phyloP scores from a whole-genome alignment of 306 rosid species.

The Medicago ruthenica region DNA sequence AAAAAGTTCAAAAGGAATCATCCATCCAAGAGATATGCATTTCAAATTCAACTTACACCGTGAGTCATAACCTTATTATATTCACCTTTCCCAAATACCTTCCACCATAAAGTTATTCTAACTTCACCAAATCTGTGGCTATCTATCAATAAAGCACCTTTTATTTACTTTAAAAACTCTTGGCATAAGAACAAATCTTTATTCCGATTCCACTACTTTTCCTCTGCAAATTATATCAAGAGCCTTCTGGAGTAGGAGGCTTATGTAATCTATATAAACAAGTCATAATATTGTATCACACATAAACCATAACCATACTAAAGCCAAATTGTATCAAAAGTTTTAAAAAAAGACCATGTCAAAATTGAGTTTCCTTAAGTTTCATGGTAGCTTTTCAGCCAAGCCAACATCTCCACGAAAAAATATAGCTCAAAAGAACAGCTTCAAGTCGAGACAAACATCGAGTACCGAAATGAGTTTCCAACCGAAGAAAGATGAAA shows the following conservation, averaged over 20 bases:
- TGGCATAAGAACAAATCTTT: slow-evolving; percentile 8
- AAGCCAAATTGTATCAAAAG: not conserved
- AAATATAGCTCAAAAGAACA: slow-evolving; percentile 36
- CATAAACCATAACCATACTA: not conserved
- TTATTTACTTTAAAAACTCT: slow-evolving; percentile 13
- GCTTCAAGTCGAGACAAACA: slow-evolving; percentile 44
- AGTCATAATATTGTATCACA: not conserved
- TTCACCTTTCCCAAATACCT: not conserved
- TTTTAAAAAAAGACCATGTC: slow-evolving; percentile 41
- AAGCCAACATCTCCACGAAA: slow-evolving; percentile 42
- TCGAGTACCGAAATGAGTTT: slow-evolving; percentile 25
- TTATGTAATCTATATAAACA: slow-evolving; percentile 41
- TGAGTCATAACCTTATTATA: not conserved
- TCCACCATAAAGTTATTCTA: slow-evolving; percentile 7
- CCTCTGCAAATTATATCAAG: not conserved
- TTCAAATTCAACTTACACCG: not conserved
- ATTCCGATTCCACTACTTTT: slow-evolving; percentile 37
- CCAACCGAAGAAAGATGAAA: slow-evolving; percentile 60
- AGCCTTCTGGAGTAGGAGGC: slow-evolving; percentile 17
- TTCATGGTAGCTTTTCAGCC: slow-evolving; percentile 44
- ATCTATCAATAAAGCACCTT: slow-evolving; percentile 26
- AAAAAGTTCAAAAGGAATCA: slow-evolving; percentile 10
- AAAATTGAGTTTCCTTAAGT: slow-evolving; percentile 52
- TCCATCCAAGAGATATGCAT: not conserved
- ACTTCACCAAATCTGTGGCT: not conserved